Base-by-base conservation (phyloP, 768 basidiomycete genomes). In the Coprinopsis sp. region DNA sequence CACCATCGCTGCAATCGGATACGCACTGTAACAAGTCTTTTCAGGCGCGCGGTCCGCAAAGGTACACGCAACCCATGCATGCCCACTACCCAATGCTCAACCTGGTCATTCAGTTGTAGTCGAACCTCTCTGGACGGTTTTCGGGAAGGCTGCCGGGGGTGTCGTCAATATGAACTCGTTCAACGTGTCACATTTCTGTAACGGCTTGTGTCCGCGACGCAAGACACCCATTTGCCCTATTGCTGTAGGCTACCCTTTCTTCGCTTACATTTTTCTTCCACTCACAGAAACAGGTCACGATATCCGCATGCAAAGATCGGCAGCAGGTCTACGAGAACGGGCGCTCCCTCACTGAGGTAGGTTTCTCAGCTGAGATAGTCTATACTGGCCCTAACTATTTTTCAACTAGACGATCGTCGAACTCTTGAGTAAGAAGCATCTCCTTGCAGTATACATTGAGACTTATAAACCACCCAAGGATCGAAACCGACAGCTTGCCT, bases 1-100 rank as follows among this genome's bases (percentile, higher is more conserved):
- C 37, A 39, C 18, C 37, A 39, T 24, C 37, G 37, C 22, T 39
- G 37, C 22, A 39, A 39, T 39, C 37, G 37, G 18, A 23, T 39
- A 11, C 21, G 25, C 11, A 39, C 18, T 24, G 21, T 18, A 23
- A 8, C 6, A 11, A 39, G 37, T 23, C 37, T 10, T 4, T 18
- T 19, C 7, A 18, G 37, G 11, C 37, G 37, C 22, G 12, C 22
- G 11, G 21, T 39, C 6, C 37, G 37, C 7, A 18, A 23, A 21
- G 37, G 37, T 39, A 8, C 5, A 23, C n/a, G 8, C 8, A n/a
- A n/a, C 8, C 7, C 6, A 39, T 21, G 14, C 22, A 24, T 24
- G 10, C 22, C 8, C n/a, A n/a, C 22, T 24, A 16, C 22, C 11
- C 16, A 4, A 10, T 23, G 21, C 22, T 23, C 22, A 6, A 23